Percentiles rank a stretch among this genome's conserved stretches.
These are phyloP conservation scores for Colletotrichum sp. DNA, from an alignment of 2,329 filamentous ascomycete species.

Conservation along the genomic window DNA sequence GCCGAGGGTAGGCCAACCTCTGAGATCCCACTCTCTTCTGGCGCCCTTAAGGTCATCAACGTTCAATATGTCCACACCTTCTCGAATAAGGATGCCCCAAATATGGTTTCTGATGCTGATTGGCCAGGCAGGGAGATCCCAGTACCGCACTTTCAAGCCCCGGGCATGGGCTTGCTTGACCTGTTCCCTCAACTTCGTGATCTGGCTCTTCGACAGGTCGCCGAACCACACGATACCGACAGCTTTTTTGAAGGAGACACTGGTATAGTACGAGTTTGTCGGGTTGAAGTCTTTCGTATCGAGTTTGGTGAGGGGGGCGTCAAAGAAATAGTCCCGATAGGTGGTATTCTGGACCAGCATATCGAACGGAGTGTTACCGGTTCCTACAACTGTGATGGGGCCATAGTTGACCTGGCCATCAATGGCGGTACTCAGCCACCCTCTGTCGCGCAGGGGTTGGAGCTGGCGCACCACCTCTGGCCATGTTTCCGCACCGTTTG, in stretches of 20 bases:
- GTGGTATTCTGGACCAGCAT: slow-evolving; percentile 56
- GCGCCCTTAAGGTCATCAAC: slow-evolving; percentile 62
- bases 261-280: slow-evolving; percentile 71
- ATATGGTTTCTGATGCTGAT: slow-evolving; percentile 56
- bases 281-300: slow-evolving; percentile 43
- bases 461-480: slow-evolving; percentile 59
- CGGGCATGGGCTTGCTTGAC: slow-evolving; percentile 54
- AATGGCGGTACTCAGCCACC: slow-evolving; percentile 61
- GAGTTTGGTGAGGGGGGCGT: slow-evolving; percentile 62
- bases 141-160: slow-evolving; percentile 64
- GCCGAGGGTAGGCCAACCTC: slow-evolving; percentile 9
- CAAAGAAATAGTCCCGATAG: slow-evolving; percentile 68
- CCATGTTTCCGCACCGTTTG: slow-evolving; percentile 55
- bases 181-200: slow-evolving; percentile 47
- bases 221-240: slow-evolving; percentile 57
- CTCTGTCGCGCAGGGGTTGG: slow-evolving; percentile 60
- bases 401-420: slow-evolving; percentile 55
- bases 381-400: slow-evolving; percentile 72
- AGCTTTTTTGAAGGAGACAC: slow-evolving; percentile 56
- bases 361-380: slow-evolving; percentile 67
- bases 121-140: slow-evolving; percentile 65
- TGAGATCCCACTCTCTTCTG: slow-evolving; percentile 40
- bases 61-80: slow-evolving; percentile 66
- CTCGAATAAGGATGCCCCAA: slow-evolving; percentile 59
- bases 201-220: slow-evolving; percentile 48